Evolutionary conservation across 495 filamentous ascomycete genomes (phyloP).

Genomic region (Immersiella caudata): DNA sequence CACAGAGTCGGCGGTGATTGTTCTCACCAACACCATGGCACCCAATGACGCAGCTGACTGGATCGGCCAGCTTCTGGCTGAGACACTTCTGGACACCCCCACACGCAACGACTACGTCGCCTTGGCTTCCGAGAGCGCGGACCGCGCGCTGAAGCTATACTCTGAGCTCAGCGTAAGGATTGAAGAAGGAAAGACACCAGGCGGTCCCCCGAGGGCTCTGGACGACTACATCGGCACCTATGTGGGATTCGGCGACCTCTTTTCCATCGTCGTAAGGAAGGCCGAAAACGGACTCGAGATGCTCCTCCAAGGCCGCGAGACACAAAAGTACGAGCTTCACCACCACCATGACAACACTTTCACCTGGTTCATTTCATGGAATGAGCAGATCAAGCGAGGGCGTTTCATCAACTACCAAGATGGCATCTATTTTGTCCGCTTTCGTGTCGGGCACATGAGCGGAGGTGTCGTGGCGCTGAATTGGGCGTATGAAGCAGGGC

Average conservation of each 20-base stretch:
- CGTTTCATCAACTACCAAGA: neutral
- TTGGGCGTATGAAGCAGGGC: neutral
- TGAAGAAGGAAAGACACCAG: neutral
- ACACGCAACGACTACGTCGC: neutral
- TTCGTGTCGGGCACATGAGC: neutral
- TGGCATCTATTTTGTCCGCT: neutral
- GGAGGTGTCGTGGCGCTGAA: neutral
- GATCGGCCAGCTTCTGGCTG: neutral
- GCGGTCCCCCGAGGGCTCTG: neutral
- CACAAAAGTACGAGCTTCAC: neutral
- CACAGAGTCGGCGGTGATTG: neutral
- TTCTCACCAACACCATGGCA: neutral
- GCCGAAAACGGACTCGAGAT: neutral
- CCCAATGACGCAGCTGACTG: neutral
- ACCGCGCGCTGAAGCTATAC: neutral
- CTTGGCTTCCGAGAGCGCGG: neutral
- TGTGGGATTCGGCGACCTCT: neutral
- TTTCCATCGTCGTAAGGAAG: neutral
- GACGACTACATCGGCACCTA: neutral
- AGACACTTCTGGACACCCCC: neutral
- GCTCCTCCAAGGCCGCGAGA: neutral
- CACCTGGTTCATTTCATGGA: neutral
- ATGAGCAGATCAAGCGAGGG: neutral
- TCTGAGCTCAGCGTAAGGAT: neutral
- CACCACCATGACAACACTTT: constrained; percentile 2